A percentile compares a stretch with the other conserved stretches of the same genome.
Conservation (phyloP, 805 yeast species). For the Jamesozyma rosinii region DNA sequence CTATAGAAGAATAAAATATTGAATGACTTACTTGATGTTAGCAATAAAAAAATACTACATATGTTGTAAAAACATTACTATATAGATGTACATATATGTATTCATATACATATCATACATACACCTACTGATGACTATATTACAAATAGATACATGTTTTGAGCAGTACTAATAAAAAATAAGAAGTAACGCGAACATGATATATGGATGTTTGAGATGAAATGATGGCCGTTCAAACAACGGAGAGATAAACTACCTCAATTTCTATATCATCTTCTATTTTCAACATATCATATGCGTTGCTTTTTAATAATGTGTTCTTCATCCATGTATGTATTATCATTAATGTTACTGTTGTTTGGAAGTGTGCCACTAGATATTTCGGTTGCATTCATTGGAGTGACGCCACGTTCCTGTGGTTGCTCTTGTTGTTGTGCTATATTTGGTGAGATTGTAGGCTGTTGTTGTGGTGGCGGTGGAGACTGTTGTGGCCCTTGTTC, state of each 20-base stretch:
- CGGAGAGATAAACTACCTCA: too few species aligned
- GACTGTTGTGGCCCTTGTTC: constrained; percentile 10
- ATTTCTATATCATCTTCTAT: too few species aligned
- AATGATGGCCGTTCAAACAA: too few species aligned
- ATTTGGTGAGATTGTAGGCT: background rate
- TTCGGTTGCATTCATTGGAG: background rate
- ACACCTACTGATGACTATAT: background rate
- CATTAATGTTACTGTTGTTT: too few species aligned
- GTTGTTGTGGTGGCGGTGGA: background rate
- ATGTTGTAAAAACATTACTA: background rate
- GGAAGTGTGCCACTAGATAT: background rate
- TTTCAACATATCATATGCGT: background rate
- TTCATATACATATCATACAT: background rate
- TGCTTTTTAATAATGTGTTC: constrained; percentile 1
- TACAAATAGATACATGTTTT: too few species aligned
- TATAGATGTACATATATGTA: background rate
- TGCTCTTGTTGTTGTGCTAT: background rate
- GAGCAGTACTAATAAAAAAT: too few species aligned
- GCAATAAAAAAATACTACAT: too few species aligned
- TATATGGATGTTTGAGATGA: too few species aligned
- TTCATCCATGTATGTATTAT: background rate
- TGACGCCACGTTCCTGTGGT: background rate
- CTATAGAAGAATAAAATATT: constrained; percentile 28
- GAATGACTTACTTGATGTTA: too few species aligned
- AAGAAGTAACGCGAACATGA: too few species aligned